Evolutionary conservation across 2,329 filamentous ascomycete genomes (phyloP).

Genomic region (Hypoxylon sp.): DNA sequence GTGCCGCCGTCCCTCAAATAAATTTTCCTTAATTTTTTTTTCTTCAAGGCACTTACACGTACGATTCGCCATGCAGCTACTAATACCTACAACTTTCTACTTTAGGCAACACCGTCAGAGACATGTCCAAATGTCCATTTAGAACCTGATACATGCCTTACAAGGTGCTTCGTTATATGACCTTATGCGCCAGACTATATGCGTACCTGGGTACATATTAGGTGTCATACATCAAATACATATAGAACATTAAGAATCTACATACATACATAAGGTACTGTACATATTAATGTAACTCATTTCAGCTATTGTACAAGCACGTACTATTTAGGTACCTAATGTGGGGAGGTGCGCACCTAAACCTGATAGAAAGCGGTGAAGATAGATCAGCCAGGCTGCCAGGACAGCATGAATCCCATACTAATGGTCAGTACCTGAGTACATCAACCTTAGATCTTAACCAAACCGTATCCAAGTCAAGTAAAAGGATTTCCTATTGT

Average conservation of each 20-base stretch:
- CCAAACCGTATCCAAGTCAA: slow-evolving; percentile 5
- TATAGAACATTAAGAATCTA: too few species aligned
- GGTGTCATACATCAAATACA: slow-evolving; percentile 21
- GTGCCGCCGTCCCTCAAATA: slow-evolving; percentile 39
- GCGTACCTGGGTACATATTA: slow-evolving; percentile 4
- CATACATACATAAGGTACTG: too few species aligned
- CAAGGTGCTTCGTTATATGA: slow-evolving; percentile 8
- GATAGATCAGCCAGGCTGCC: slow-evolving; percentile 20
- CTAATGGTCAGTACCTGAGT: neutral
- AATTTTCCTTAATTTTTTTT: slow-evolving; percentile 35
- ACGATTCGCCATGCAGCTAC: slow-evolving; percentile 9
- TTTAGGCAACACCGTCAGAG: slow-evolving; percentile 15
- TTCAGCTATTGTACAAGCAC: slow-evolving; percentile 31
- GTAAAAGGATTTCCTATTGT: slow-evolving; percentile 21
- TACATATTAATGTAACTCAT: neutral
- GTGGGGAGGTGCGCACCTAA: slow-evolving; percentile 23
- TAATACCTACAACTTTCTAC: slow-evolving; percentile 18
- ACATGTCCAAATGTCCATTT: neutral
- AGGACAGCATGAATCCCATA: slow-evolving; percentile 17
- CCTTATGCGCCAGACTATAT: slow-evolving; percentile 22
- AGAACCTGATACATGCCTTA: slow-evolving; percentile 19
- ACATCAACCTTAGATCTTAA: slow-evolving; percentile 16
- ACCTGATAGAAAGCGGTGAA: slow-evolving; percentile 43
- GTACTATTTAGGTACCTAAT: slow-evolving; percentile 27
- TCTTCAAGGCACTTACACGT: slow-evolving; percentile 26